Percentiles rank a stretch among this genome's conserved stretches.
These are phyloP conservation scores for Mycena venus DNA, from an alignment of 768 basidiomycete genomes.

Conservation along the genomic window DNA sequence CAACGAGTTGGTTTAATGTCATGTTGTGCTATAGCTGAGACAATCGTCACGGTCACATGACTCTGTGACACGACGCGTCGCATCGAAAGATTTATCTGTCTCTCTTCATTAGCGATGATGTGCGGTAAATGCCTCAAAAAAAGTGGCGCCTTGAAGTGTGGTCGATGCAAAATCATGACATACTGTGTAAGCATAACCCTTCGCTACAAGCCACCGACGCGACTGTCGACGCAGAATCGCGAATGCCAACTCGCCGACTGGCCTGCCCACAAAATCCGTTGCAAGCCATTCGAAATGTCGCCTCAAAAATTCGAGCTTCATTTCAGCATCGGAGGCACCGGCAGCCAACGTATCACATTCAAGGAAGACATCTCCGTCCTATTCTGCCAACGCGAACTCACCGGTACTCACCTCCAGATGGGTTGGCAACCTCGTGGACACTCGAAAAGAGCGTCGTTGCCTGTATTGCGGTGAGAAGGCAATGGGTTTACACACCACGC, in stretches of 20 bases:
- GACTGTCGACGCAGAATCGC: neutral
- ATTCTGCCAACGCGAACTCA: neutral
- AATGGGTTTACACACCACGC: neutral
- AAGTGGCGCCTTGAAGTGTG: neutral
- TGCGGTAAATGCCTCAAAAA: neutral
- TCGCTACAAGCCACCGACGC: neutral
- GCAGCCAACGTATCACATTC: neutral
- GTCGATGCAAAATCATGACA: conserved; percentile 4
- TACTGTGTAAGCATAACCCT: neutral
- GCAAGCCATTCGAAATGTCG: neutral
- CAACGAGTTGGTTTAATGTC: too few relatives aligned
- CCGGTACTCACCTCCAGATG: conserved; percentile 2
- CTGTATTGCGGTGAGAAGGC: neutral
- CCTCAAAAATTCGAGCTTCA: neutral
- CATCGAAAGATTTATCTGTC: too few relatives aligned
- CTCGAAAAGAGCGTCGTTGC: neutral
- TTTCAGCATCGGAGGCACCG: neutral
- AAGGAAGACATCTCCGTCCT: neutral
- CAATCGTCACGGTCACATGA: too few relatives aligned
- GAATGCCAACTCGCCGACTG: conserved; percentile 1
- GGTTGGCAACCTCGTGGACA: conserved; percentile 3
- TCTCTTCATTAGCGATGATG: neutral
- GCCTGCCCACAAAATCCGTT: neutral
- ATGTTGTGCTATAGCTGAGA: too few relatives aligned
- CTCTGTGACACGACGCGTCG: neutral